Percentiles rank a stretch among this genome's conserved stretches.
Evolutionary conservation across 1,284 basidiomycete genomes (phyloP).

Genomic region (Malassezia pachydermatis): DNA sequence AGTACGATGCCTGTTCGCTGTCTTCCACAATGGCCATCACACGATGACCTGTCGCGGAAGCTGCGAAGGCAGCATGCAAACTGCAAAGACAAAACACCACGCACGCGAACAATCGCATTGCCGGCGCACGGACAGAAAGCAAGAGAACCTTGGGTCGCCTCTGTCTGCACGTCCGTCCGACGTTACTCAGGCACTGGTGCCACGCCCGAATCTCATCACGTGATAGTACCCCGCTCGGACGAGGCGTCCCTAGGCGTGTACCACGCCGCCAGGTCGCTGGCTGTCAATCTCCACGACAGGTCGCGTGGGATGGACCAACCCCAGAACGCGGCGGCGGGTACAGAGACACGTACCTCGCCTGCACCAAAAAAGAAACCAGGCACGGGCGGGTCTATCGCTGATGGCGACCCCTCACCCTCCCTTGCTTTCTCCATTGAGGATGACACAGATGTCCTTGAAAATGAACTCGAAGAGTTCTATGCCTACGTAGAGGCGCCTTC

Average conservation of each 20-base stretch:
- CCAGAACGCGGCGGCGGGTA: neutral
- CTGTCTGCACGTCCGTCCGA: too few species aligned
- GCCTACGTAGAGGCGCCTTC: conserved; percentile 91
- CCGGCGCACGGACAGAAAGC: neutral
- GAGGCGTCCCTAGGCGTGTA: neutral
- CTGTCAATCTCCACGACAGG: too few species aligned
- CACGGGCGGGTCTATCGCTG: too few species aligned
- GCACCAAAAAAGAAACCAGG: neutral
- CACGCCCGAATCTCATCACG: neutral
- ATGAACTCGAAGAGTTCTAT: conserved; percentile 96
- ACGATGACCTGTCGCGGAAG: conserved; percentile 33
- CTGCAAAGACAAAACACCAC: neutral
- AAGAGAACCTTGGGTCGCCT: too few species aligned
- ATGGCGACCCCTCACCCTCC: neutral
- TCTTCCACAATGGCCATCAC: conserved; percentile 29
- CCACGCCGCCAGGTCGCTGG: too few species aligned
- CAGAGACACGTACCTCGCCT: neutral
- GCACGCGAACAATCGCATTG: conserved; percentile 2
- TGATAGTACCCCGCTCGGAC: neutral
- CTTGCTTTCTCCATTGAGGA: conserved; percentile 35
- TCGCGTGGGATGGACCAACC: too few species aligned
- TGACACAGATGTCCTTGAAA: conserved; percentile 86
- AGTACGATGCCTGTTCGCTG: conserved; percentile 15
- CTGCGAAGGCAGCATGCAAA: neutral
- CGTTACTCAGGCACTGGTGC: too few species aligned